Evolutionary conservation across 371 early-diverging fungal genomes (phyloP).

Genomic region (Umbelopsis sp.): DNA sequence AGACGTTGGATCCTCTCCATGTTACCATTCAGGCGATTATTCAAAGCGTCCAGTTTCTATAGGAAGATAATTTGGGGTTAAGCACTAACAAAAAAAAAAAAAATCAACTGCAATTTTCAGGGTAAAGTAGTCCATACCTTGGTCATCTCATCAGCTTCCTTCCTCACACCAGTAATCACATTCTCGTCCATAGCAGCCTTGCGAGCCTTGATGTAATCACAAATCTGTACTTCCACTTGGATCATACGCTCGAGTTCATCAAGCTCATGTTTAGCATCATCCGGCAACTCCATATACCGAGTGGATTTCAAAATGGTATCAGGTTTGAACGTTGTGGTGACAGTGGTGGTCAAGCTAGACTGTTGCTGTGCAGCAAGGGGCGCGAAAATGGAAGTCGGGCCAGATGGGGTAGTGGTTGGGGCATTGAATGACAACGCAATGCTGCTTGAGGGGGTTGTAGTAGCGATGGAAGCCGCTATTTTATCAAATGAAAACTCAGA

Average conservation of each 20-base stretch:
- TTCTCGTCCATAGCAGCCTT: slow-evolving; percentile 36
- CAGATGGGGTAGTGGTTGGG: slow-evolving; percentile 6
- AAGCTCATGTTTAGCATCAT: slow-evolving; percentile 46
- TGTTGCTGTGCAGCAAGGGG: slow-evolving; percentile 25
- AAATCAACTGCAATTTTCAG: no score
- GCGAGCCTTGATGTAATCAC: slow-evolving; percentile 41
- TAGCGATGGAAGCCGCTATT: slow-evolving; percentile 10
- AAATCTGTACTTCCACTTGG: slow-evolving; percentile 40
- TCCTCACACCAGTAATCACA: slow-evolving; percentile 21
- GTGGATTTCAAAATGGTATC: slow-evolving; percentile 45
- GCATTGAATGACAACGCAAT: neutral
- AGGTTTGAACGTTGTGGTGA: slow-evolving; percentile 34
- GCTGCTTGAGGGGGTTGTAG: neutral
- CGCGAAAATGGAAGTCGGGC: slow-evolving; percentile 10
- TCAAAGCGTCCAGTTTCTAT: slow-evolving; percentile 10
- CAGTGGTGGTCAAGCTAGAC: slow-evolving; percentile 19
- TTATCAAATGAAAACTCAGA: slow-evolving; percentile 20
- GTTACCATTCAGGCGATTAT: slow-evolving; percentile 15
- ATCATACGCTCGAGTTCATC: slow-evolving; percentile 46
- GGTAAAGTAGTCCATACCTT: neutral
- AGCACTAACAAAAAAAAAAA: no score
- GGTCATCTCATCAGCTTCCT: slow-evolving; percentile 3
- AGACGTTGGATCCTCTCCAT: slow-evolving; percentile 9
- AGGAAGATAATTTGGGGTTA: neutral
- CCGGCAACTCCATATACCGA: slow-evolving; percentile 47